Evolutionary conservation across 306 rosid genomes (phyloP).

Genomic region (Vigna trinervia): DNA sequence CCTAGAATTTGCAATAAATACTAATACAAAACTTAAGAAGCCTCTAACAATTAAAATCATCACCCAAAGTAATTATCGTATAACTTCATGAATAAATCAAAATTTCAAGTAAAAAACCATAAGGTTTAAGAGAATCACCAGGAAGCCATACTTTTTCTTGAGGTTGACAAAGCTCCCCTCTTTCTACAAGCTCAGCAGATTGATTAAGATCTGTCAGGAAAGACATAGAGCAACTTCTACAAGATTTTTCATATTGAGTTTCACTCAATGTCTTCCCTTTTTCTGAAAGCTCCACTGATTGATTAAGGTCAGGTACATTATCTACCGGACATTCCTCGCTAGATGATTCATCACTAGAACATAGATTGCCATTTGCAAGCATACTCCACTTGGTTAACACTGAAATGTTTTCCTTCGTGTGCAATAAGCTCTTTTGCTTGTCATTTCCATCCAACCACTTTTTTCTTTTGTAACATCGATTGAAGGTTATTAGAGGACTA

Average conservation of each 20-base stretch:
- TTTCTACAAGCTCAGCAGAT: conserved; percentile 47
- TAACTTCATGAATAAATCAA: not conserved
- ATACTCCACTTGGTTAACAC: conserved; percentile 51
- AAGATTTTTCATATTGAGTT: conserved; percentile 39
- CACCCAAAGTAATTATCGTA: not conserved
- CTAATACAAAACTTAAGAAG: conserved; percentile 4
- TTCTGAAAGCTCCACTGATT: conserved; percentile 47
- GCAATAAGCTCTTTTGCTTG: conserved; percentile 34
- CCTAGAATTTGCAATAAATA: not conserved
- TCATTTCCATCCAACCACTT: conserved; percentile 45
- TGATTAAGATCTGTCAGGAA: conserved; percentile 51
- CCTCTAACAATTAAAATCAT: conserved; percentile 23
- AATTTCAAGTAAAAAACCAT: conserved; percentile 31
- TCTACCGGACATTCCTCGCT: conserved; percentile 44
- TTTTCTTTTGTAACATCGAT: conserved; percentile 58
- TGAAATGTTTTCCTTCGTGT: conserved; percentile 46
- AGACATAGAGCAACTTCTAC: conserved; percentile 45
- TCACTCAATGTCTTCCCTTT: conserved; percentile 30
- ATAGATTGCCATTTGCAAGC: conserved; percentile 40
- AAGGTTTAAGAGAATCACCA: conserved; percentile 35
- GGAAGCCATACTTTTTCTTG: conserved; percentile 54
- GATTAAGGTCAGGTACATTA: conserved; percentile 50
- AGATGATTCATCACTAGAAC: conserved; percentile 47
- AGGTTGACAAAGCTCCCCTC: conserved; percentile 39
- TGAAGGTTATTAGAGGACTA: conserved; percentile 57